A percentile compares a stretch with the other conserved stretches of the same genome.
These are phyloP conservation scores for Macadamia integrifolia DNA, from an alignment of 164 flowering plant species.

Conservation along the genomic window DNA sequence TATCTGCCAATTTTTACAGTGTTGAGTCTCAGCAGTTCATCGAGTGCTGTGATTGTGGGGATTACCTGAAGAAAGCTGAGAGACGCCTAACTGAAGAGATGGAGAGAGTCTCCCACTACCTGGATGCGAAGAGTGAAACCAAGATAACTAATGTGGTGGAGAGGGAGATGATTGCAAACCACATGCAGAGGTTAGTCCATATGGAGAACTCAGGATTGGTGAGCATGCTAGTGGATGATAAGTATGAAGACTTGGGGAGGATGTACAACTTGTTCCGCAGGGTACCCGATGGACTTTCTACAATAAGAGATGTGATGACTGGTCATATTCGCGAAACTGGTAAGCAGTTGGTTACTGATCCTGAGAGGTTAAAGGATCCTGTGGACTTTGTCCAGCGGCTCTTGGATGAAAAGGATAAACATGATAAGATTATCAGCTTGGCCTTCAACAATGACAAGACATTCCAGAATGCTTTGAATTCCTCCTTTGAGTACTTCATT, in stretches of 20 bases:
- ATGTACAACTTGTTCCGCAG: constrained; percentile 80
- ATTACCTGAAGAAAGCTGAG: constrained; percentile 76
- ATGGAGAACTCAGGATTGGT: constrained; percentile 96
- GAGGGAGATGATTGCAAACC: constrained; percentile 91
- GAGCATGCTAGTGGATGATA: constrained; percentile 85
- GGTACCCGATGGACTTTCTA: constrained; percentile 68
- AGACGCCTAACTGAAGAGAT: constrained; percentile 77
- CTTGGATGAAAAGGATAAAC: constrained; percentile 75
- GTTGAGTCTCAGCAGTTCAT: constrained; percentile 77
- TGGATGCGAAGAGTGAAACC: constrained; percentile 61
- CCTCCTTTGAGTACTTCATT: constrained; percentile 85
- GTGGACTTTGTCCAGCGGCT: constrained; percentile 93
- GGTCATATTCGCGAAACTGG: constrained; percentile 81
- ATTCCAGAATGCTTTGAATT: constrained; percentile 88
- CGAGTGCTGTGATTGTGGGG: constrained; percentile 83
- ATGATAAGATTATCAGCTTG: constrained; percentile 61
- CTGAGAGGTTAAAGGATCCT: constrained; percentile 83
- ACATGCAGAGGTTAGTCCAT: constrained; percentile 81
- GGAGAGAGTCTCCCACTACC: constrained; percentile 74
- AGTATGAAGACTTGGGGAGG: constrained; percentile 78
- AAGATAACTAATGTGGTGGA: constrained; percentile 86
- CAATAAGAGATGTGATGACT: constrained; percentile 81
- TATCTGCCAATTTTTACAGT: constrained; percentile 68
- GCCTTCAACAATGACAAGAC: constrained; percentile 83
- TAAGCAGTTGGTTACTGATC: constrained; percentile 83